Evolutionary conservation across 139 green algal species (phyloP).

Genomic region (Tetratostichococcus sp.): DNA sequence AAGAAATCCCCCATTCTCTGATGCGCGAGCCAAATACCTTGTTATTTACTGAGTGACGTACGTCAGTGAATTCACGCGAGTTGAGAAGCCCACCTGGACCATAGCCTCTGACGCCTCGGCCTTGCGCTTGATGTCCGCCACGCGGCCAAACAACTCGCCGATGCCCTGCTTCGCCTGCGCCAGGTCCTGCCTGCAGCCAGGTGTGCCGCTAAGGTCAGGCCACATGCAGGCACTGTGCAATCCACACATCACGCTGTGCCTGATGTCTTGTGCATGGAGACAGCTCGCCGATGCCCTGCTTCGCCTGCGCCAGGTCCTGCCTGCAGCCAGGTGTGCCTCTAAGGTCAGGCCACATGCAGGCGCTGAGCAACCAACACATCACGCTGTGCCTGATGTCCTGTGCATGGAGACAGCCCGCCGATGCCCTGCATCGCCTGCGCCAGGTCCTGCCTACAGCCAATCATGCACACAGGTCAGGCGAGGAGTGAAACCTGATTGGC

Average conservation of each 20-base stretch:
- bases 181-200: slow-evolving; percentile 66
- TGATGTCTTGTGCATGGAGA: slow-evolving; percentile 84
- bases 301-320: slow-evolving; percentile 64
- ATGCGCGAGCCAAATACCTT: too few relatives aligned
- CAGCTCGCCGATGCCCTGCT: slow-evolving; percentile 75
- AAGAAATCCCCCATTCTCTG: too few relatives aligned
- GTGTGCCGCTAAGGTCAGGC: too few relatives aligned
- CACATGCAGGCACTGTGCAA: neutral
- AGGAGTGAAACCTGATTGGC: too few relatives aligned
- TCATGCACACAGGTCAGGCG: too few relatives aligned
- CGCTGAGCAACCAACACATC: neutral
- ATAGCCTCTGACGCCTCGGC: slow-evolving; percentile 87
- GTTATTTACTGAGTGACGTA: too few relatives aligned
- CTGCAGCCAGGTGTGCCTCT: too few relatives aligned
- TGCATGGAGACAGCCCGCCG: slow-evolving; percentile 76
- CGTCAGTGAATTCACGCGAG: too few relatives aligned
- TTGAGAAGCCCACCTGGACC: slow-evolving; percentile 21
- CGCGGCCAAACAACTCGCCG: slow-evolving; percentile 69
- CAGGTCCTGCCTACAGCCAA: slow-evolving; percentile 66
- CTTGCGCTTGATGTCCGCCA: slow-evolving; percentile 86
- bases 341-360: too few relatives aligned
- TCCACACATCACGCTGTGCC: slow-evolving; percentile 23
- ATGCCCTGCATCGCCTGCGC: slow-evolving; percentile 59
- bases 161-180: slow-evolving; percentile 59
- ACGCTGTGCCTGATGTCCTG: slow-evolving; percentile 74